Base-by-base conservation (phyloP, 441 rosid species). In the Erodium chrysanthum region DNA sequence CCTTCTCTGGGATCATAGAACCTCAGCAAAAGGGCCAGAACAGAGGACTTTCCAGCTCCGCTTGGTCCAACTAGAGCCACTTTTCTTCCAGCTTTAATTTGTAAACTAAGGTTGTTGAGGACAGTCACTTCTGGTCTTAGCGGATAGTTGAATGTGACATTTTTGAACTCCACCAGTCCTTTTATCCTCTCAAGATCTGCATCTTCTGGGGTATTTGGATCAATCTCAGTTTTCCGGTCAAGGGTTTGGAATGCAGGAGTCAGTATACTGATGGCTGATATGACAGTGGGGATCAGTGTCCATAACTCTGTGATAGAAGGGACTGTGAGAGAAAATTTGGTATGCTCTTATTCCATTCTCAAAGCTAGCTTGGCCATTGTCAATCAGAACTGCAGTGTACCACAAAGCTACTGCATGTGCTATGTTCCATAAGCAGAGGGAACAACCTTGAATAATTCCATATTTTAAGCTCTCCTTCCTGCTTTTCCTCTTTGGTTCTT, bases 321-420 rank as follows among this genome's bases (percentile, higher is more conserved):
- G 33, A 84, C 84, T 4, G 89, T 86, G 70, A 88, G 88, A 86
- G 81, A 86, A 88, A 72, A 88, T 86, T 77, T 86, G 91, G 74
- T 88, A 88, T 9, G 89, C 61, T 77, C 94, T 75, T 62, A 86
- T 78, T 64, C 86, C 83, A 56, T 86, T 4, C 69, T 52, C 5
- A 61, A 88, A 88, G 37, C 52, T 22, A 60, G 94, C 81, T 72
- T 84, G 85, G 21, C 67, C 18, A 64, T 72, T 75, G 0, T 75
- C 62, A 5, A 86, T 70, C 75, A 83, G 71, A 68, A 73, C 29
- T 15, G 85, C 70, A 9, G 88, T 84, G 77, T 86, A 86, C 91
- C 90, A 84, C 67, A 88, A 66, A 2, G 91, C 94, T 35, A 84
- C 84, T n/a, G 86, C 91, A 74, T 84, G 94, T 22, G 94, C 91